phyloP scores from a whole-genome alignment of 2,329 filamentous ascomycete genomes.

The Paradendryphiella salina region DNA sequence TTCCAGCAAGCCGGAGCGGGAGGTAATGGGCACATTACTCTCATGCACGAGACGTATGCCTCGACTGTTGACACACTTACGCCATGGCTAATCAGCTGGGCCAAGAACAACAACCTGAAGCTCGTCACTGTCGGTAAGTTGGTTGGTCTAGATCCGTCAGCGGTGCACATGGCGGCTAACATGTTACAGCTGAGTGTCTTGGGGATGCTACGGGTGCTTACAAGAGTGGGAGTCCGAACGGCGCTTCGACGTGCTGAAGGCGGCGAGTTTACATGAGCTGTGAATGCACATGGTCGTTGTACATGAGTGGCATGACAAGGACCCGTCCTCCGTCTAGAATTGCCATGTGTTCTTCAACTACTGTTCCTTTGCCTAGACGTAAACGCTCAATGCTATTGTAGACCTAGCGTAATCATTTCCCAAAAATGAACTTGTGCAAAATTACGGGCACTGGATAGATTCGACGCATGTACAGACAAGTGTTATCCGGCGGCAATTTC shows the following conservation, averaged over 20 bases:
- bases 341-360: no score
- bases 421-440: no score
- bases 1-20: constrained; percentile 39
- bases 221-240: constrained; percentile 29
- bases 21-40: constrained; percentile 43
- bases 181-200: constrained; percentile 33
- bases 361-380: no score
- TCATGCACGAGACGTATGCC: constrained; percentile 45
- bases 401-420: no score
- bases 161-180: constrained; percentile 13
- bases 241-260: constrained; percentile 25
- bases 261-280: no score
- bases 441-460: no score
- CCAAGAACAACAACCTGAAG: constrained; percentile 43
- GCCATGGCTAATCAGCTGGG: constrained; percentile 46
- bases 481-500: no score
- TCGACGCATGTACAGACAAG: no score
- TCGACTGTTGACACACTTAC: constrained; percentile 41
- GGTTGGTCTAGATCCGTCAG: neutral
- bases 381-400: no score
- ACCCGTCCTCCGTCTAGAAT: no score
- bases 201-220: constrained; percentile 38
- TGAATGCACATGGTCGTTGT: no score
- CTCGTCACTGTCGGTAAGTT: constrained; percentile 43
- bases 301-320: no score